Percentiles rank a stretch among this genome's conserved stretches.
Conservation (phyloP, 352 stramenopile genomes). For the Chrysophaeum taylorii region DNA sequence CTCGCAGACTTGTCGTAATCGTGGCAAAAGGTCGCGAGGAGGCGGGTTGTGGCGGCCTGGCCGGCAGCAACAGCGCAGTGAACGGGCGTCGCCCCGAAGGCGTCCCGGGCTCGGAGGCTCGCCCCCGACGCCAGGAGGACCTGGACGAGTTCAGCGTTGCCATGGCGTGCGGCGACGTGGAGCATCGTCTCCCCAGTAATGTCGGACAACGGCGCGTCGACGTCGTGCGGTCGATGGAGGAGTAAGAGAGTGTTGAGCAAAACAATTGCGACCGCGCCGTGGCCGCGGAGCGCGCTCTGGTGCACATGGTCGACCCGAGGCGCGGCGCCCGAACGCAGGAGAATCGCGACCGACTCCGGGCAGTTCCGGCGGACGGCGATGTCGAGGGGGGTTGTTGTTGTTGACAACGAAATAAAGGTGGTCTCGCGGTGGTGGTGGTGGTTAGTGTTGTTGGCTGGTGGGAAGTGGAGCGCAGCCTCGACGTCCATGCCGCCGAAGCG, state of each 20-base stretch:
- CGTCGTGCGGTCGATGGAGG: no score
- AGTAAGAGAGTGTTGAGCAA: background rate
- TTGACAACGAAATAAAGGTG: no score
- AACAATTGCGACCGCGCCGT: background rate
- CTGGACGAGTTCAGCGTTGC: background rate
- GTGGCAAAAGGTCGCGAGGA: background rate
- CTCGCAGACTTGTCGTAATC: no score
- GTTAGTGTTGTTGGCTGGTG: background rate
- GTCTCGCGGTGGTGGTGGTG: no score
- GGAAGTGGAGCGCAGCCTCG: background rate
- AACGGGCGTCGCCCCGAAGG: background rate
- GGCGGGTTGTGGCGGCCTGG: background rate
- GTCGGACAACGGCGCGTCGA: background rate
- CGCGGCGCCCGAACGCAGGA: background rate
- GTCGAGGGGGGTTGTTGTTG: background rate
- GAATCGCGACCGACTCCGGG: background rate
- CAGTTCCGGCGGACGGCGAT: background rate
- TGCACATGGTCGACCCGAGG: background rate
- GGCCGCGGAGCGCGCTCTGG: background rate
- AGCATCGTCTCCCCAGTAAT: background rate
- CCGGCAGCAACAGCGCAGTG: background rate
- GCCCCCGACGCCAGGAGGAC: background rate
- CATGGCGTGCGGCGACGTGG: background rate
- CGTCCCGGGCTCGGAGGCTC: background rate
- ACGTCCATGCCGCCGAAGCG: background rate